Evolutionary conservation across 1,139 yeast genomes (phyloP), one percentile per base, ranked within the genome.

Genomic region (Candida sojae): DNA sequence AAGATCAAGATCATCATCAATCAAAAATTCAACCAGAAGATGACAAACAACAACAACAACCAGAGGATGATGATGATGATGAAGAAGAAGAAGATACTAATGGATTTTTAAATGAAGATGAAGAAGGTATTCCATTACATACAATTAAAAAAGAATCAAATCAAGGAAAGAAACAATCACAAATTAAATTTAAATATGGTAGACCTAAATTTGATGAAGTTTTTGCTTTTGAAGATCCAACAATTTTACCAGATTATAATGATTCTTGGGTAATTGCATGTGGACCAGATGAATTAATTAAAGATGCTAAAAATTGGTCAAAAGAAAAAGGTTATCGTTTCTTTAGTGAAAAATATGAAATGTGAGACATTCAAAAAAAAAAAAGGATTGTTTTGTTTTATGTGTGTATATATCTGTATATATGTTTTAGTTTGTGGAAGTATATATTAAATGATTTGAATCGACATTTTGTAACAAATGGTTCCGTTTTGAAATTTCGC

Each of bases 241-340:
- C 51, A 8, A 54, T 55, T 6, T 62, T 68, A 3, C 61, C 58
- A 2, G 73, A 66, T 40, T 55, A 59, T 17, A 65, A 63, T 2
- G 67, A 69, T 42, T 67, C 67, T 45, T 84, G 87, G 84, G 69
- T 86, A 0, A 66, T 87, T n/a, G 80, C 88, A 0, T 87, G 95
- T 67, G 96, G 96, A 0, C 90, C 92, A 0, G 66, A 64, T 1
- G 56, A 72, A 0, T 65, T 88, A 50, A 79, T 84, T 17, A 39
- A 54, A 1, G 83, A 80, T 23, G 79, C 79, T n/a, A 56, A 64
- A 42, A 46, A 39, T 1, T 75, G 83, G 74, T 79, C 87, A 0
- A 56, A 54, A 2, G 49, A 52, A 1, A 60, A 68, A 30, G 64
- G 66, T 7, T 66, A 77, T 17, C 65, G 71, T 35, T 76, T 71